Evolutionary conservation across 306 rosid genomes (phyloP).

Genomic region (Pachyrhizus erosus): DNA sequence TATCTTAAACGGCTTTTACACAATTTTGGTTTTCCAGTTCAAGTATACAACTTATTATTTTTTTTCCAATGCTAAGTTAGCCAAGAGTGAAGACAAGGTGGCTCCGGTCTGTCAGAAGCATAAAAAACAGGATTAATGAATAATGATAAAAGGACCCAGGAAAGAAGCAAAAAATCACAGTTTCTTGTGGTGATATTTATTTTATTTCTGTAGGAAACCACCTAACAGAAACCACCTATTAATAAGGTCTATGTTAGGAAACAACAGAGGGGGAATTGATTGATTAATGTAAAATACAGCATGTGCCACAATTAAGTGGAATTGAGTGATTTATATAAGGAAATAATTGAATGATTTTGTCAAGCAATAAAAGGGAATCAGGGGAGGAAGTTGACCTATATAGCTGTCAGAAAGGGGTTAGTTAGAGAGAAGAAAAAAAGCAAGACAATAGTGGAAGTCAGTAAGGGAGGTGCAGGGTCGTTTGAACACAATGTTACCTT

Average conservation of each 20-base stretch:
- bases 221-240: background rate
- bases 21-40: conserved; percentile 7
- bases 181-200: background rate
- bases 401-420: conserved; percentile 8
- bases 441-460: background rate
- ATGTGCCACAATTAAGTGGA: background rate
- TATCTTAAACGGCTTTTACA: conserved; percentile 10
- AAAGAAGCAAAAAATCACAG: background rate
- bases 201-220: conserved; percentile 16
- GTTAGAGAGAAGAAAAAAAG: background rate
- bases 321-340: background rate
- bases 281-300: background rate
- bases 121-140: background rate
- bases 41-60: background rate
- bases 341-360: background rate
- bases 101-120: conserved; percentile 1
- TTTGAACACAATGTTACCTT: background rate
- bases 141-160: background rate
- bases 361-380: background rate
- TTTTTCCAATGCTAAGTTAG: background rate
- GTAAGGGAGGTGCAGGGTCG: background rate
- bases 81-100: conserved; percentile 14
- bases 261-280: conserved; percentile 3
- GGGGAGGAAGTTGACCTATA: background rate
- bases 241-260: background rate